These are phyloP conservation scores for Phalaenopsis hybrid DNA, from an alignment of 116 monocot species.

Conservation along the genomic window DNA sequence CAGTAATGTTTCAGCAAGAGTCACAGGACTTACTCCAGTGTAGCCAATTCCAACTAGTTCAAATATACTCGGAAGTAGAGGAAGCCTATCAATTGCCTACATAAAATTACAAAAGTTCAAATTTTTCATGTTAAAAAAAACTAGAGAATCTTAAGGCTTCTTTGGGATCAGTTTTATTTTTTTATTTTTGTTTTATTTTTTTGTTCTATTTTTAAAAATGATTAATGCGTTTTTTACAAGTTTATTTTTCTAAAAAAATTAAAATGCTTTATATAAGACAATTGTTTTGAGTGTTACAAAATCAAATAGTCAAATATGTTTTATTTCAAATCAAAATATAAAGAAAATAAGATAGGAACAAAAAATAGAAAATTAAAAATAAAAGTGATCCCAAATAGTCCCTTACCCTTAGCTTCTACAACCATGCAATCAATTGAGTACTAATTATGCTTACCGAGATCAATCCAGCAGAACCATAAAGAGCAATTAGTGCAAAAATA, in stretches of 20 bases:
- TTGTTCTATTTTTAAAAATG: too few species aligned
- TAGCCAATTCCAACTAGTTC: slow-evolving; percentile 89
- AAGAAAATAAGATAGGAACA: too few species aligned
- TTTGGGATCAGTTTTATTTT: too few species aligned
- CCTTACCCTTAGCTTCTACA: background rate
- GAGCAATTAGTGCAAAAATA: slow-evolving; percentile 44
- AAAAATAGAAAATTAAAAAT: too few species aligned
- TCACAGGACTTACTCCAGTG: slow-evolving; percentile 53
- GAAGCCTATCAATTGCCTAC: slow-evolving; percentile 89
- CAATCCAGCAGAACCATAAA: slow-evolving; percentile 58
- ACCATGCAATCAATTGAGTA: background rate
- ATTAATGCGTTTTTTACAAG: too few species aligned
- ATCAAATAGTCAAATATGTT: too few species aligned
- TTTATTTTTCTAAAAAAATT: too few species aligned
- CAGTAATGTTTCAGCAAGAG: background rate
- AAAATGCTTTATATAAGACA: too few species aligned
- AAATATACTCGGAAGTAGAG: slow-evolving; percentile 57
- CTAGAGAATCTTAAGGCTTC: background rate
- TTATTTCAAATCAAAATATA: too few species aligned
- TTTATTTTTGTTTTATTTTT: too few species aligned
- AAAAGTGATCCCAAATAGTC: too few species aligned
- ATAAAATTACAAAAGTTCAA: slow-evolving; percentile 12
- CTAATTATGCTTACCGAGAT: slow-evolving; percentile 46
- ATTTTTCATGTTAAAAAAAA: background rate
- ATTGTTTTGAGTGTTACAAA: too few species aligned